Conservation (phyloP, 495 filamentous ascomycete genomes). For the Cercophora sp. region DNA sequence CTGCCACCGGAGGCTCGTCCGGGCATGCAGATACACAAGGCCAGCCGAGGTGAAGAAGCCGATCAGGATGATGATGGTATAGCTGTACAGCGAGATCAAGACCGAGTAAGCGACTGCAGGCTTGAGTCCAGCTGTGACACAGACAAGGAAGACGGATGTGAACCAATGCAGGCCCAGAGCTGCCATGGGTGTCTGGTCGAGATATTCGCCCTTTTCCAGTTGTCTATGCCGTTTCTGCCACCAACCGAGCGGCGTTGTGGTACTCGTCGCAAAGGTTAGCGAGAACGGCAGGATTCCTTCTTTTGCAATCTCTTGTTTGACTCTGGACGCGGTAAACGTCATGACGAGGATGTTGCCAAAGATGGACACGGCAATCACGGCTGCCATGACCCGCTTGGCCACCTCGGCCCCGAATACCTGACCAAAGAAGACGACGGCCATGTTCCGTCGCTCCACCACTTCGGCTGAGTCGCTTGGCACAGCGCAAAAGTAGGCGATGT, state of each 20-base stretch:
- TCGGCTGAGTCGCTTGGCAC: background rate
- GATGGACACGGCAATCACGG: slow-evolving; percentile 1
- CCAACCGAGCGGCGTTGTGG: background rate
- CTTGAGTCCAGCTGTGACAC: background rate
- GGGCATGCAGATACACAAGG: slow-evolving; percentile 15
- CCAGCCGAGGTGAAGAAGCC: slow-evolving; percentile 19
- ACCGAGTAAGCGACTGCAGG: background rate
- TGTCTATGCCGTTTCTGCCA: slow-evolving; percentile 2
- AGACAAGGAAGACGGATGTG: slow-evolving; percentile 10
- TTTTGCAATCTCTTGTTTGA: slow-evolving; percentile 53
- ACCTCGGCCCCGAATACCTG: background rate
- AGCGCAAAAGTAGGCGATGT: slow-evolving; percentile 2
- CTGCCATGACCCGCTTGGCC: background rate
- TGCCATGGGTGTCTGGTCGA: slow-evolving; percentile 12
- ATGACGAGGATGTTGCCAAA: slow-evolving; percentile 28
- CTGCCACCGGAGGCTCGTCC: too few species aligned
- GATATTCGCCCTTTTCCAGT: background rate
- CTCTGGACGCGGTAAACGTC: slow-evolving; percentile 48
- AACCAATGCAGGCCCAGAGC: slow-evolving; percentile 18
- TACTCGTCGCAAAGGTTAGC: slow-evolving; percentile 34
- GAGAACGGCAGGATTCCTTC: slow-evolving; percentile 49
- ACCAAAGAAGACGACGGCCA: background rate
- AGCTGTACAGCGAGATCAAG: slow-evolving; percentile 13
- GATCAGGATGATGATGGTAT: slow-evolving; percentile 5
- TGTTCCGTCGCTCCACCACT: background rate